Base-by-base conservation (phyloP, 129 eudicot species). In the Flaveria linearis region DNA sequence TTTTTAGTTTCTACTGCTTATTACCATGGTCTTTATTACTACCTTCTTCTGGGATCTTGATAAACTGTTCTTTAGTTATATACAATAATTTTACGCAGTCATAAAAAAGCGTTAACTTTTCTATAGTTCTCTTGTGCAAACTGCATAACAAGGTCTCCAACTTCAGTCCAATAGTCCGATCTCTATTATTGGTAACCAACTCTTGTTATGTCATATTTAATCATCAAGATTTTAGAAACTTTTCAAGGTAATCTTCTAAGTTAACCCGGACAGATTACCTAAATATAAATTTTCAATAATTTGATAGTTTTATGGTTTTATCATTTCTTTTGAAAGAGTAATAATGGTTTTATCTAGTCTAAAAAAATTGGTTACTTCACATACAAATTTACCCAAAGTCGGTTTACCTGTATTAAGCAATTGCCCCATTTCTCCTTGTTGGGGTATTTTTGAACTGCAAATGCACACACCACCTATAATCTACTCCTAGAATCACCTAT, bases 11-110 rank as follows among this genome's bases (percentile, higher is more conserved):
- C 51, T 75, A 7, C 36, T 52, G 76, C 65, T 71, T 71, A 10
- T 51, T 71, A 52, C 36, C 36, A 33, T 50, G 23, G 5, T 16
- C 11, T 49, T 51, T 52, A 52, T 71, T 17, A n/a, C 18, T 20
- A 71, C 67, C 67, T 25, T 25, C 42, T 13, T 28, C 58, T 14
- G 49, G 36, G 17, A 76, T 76, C n/a, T 51, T 76, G 22, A 56
- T 58, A 36, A 56, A 56, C 28, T 9, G 26, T 26, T 50, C 46
- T 22, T 63, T 28, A 14, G 4, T 61, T 75, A 18, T 63, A 62
- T 16, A 9, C 14, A 28, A 46, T 20, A 0, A 1, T 25, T 10
- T 28, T 63, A 30, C 6, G 69, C 46, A 28, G 20, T 43, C 20
- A 63, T 63, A 15, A 63, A 63, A 63, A 33, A 30, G 43, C 5